Base-by-base conservation (phyloP, 768 basidiomycete species). In the Xerocomellus chrysenteron region DNA sequence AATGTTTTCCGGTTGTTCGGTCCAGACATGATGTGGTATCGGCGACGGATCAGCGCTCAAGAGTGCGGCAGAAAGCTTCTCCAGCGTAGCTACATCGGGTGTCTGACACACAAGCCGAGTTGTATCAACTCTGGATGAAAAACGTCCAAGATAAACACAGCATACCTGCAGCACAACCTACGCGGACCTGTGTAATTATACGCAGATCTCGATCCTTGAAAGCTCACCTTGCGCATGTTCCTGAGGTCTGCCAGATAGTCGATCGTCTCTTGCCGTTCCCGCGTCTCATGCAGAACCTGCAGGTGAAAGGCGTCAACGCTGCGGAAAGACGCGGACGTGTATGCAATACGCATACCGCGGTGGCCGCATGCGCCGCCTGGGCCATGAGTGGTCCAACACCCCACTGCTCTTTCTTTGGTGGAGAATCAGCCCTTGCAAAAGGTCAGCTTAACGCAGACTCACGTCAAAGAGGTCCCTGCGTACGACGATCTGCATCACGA, bases 401-500 rank as follows among this genome's bases (percentile, higher is more conserved):
- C 75, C 78, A 79, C 7, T 72, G 75, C 50, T 75, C 76, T 21
- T 67, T 67, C 75, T 78, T 55, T 49, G n/a, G 13, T 11, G 12
- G 9, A 35, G 35, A 45, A 19, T 60, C 19, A 62, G 52, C 40
- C 17, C 39, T 37, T 21, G 13, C 32, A 16, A n/a, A 4, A 19
- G 9, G 13, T 51, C 14, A 52, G 33, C 35, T 28, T 14, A 26
- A n/a, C 13, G 24, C 21, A 5, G 11, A 69, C 76, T 59, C 42
- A 77, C 78, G 39, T 76, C 74, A 24, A 76, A 72, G 35, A 79
- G 66, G 53, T 78, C 78, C 41, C 74, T 65, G 43, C 78, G 68
- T 6, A 79, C 76, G 40, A 79, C 60, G 17, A 79, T 75, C 62
- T 79, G 78, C 76, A 79, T 79, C 39, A 73, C 67, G 17, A 78